Evolutionary conservation across 1,284 basidiomycete genomes (phyloP).

Genomic region (Ceratobasidium sp.): DNA sequence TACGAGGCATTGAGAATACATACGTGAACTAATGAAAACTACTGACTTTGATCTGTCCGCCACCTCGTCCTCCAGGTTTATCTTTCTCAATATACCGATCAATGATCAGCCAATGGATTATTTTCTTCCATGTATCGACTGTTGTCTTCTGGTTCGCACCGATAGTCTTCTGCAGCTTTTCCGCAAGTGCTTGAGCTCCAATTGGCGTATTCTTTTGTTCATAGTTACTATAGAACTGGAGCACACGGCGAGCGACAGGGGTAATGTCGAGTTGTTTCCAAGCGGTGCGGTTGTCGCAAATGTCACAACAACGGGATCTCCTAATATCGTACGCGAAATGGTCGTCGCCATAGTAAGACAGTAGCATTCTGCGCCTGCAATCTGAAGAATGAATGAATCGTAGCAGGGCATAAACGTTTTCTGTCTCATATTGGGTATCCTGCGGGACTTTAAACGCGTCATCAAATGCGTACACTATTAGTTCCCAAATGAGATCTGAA

Average conservation of each 20-base stretch:
- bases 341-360: constrained; percentile 19
- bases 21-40: not conserved
- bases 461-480: constrained; percentile 26
- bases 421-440: not conserved
- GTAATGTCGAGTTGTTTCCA: constrained; percentile 14
- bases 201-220: not conserved
- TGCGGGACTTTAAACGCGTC: constrained; percentile 25
- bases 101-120: constrained; percentile 18
- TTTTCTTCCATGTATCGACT: constrained; percentile 14
- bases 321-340: not conserved
- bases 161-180: not conserved
- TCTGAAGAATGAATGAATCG: constrained; percentile 13
- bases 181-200: not conserved
- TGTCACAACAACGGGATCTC: constrained; percentile 16
- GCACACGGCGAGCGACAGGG: constrained; percentile 9
- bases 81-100: constrained; percentile 24
- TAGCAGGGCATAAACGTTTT: constrained; percentile 7
- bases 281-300: constrained; percentile 14
- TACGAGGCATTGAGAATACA: not conserved
- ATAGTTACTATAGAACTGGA: constrained; percentile 1
- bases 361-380: constrained; percentile 12
- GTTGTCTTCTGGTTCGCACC: not conserved
- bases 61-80: constrained; percentile 13
- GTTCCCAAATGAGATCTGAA: not conserved
- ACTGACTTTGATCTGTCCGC: constrained; percentile 25